These are phyloP conservation scores for Stellera chamaejasme DNA, from an alignment of 345 rosid species.

Conservation along the genomic window DNA sequence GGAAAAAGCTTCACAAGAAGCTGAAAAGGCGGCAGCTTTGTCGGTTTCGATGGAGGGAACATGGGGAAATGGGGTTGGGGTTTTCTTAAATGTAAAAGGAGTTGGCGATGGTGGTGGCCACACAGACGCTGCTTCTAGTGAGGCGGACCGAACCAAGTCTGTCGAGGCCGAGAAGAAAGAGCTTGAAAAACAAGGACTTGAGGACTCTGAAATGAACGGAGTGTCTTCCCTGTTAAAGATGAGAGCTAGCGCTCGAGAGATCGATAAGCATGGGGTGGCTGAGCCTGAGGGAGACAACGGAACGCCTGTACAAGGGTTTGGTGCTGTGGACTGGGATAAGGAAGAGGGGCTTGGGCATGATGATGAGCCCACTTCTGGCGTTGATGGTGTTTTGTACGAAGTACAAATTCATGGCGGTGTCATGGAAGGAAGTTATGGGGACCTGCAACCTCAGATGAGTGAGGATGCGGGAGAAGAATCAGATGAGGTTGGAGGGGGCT, in stretches of 20 bases:
- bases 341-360: constrained; percentile 11
- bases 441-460: constrained; percentile 1
- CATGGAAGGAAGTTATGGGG: constrained; percentile 14
- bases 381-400: constrained; percentile 12
- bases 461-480: constrained; percentile 15
- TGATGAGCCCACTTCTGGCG: constrained; percentile 4
- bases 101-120: constrained; percentile 9
- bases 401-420: constrained; percentile 15
- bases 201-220: constrained; percentile 64
- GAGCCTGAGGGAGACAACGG: background rate
- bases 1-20: constrained; percentile 14
- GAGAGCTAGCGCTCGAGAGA: constrained; percentile 24
- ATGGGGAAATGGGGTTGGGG: constrained; percentile 34
- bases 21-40: background rate
- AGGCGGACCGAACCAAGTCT: constrained; percentile 1
- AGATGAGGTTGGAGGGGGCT: constrained; percentile 15
- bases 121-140: constrained; percentile 2
- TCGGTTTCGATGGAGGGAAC: constrained; percentile 5
- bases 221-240: constrained; percentile 54
- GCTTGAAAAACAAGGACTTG: constrained; percentile 18
- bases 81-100: constrained; percentile 31
- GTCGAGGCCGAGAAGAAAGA: constrained; percentile 7
- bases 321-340: constrained; percentile 23
- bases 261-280: constrained; percentile 7
- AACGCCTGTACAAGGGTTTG: constrained; percentile 21